Evolutionary conservation across 768 basidiomycete species (phyloP).

Genomic region (Candolleomyces aberdarensis): DNA sequence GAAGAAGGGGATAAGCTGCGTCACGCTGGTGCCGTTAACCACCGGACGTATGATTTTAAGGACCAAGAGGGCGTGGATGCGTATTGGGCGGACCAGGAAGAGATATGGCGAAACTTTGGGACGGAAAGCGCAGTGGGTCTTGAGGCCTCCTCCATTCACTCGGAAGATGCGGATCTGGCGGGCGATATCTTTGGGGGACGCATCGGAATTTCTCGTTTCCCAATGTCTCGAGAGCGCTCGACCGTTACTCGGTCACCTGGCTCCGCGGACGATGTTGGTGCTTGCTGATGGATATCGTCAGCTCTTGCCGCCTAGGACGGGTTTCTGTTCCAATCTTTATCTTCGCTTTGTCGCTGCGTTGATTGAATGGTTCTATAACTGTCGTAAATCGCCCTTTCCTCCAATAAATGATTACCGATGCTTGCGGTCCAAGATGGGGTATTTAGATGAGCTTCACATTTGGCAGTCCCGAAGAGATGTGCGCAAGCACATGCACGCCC

Average conservation of each 20-base stretch:
- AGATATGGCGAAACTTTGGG: constrained; percentile 19
- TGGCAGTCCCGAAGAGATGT: neutral
- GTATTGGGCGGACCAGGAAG: constrained; percentile 36
- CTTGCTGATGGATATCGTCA: neutral
- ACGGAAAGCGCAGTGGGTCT: neutral
- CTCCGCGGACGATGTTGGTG: neutral
- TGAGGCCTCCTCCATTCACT: neutral
- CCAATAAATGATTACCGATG: neutral
- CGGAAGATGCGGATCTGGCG: neutral
- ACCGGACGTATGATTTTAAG: constrained; percentile 21
- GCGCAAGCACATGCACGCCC: neutral
- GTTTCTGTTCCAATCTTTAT: neutral
- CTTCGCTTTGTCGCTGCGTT: neutral
- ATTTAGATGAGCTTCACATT: neutral
- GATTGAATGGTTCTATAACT: neutral
- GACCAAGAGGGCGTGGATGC: constrained; percentile 29
- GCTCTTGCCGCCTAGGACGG: neutral
- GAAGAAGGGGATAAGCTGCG: constrained; percentile 7
- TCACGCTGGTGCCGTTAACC: constrained; percentile 5
- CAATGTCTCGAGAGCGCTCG: constrained; percentile 46
- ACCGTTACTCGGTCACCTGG: constrained; percentile 29
- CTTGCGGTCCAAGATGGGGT: neutral
- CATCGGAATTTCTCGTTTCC: constrained; percentile 18
- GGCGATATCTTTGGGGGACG: neutral
- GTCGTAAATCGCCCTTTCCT: neutral